Conservation (phyloP, 208 protist genomes). For the Entamoeba histolytica region DNA sequence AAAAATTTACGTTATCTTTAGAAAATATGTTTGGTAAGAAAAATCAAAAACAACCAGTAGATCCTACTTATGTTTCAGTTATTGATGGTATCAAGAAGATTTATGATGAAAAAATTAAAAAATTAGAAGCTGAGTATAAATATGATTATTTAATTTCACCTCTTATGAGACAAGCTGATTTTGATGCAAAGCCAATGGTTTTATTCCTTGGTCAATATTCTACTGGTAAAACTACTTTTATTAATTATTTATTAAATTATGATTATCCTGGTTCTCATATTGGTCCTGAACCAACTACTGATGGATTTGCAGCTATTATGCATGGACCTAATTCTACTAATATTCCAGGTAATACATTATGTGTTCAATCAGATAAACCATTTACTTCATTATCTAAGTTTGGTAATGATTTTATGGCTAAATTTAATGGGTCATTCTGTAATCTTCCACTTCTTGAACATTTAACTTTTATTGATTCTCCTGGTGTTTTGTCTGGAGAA, state of each 20-base stretch:
- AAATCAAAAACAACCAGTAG: background rate
- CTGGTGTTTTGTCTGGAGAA: conserved; percentile 65
- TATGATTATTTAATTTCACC: background rate
- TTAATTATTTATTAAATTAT: conserved; percentile 3
- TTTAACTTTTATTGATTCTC: conserved; percentile 73
- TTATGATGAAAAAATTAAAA: background rate
- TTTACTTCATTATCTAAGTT: conserved; percentile 2
- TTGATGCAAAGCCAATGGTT: background rate
- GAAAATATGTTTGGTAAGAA: background rate
- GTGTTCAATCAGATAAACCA: background rate
- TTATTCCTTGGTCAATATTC: conserved; percentile 9
- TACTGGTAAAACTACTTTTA: conserved; percentile 9
- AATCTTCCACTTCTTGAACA: conserved; percentile 58
- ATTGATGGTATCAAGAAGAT: background rate
- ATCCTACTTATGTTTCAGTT: background rate
- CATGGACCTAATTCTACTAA: background rate
- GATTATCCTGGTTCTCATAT: background rate
- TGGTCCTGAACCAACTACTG: conserved; percentile 7
- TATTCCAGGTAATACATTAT: conserved; percentile 5
- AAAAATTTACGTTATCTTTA: too few relatives aligned
- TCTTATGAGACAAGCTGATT: background rate
- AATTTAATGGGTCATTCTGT: conserved; percentile 49
- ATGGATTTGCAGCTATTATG: conserved; percentile 4
- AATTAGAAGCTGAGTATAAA: background rate
- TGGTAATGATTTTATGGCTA: conserved; percentile 47